These are phyloP conservation scores for Raffaelea ambrosiae DNA, from an alignment of 2,329 filamentous ascomycete species.

Conservation along the genomic window DNA sequence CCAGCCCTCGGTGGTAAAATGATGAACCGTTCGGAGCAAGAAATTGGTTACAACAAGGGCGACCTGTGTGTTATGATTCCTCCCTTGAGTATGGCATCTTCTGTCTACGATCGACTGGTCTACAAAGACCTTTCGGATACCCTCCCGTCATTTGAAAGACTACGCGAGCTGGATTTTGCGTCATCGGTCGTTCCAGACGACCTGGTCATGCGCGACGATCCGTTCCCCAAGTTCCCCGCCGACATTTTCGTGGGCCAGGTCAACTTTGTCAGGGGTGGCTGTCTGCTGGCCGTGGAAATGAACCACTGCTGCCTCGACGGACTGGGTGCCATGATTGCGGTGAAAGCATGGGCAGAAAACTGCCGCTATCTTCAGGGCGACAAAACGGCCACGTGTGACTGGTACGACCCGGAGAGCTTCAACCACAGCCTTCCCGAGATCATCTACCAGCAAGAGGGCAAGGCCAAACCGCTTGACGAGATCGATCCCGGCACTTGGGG, in stretches of 20 bases:
- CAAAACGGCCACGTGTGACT: neutral
- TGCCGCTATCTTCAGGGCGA: conserved; percentile 1
- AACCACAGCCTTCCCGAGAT: conserved; percentile 3
- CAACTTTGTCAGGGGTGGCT: conserved; percentile 4
- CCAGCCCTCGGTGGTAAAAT: conserved; percentile 1
- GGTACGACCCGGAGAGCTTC: conserved; percentile 4
- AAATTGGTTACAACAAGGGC: neutral
- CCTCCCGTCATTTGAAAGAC: neutral
- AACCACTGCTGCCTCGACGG: conserved; percentile 6
- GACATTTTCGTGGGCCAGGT: conserved; percentile 2
- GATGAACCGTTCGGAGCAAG: conserved; percentile 1
- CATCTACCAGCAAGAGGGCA: neutral
- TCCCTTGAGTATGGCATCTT: neutral
- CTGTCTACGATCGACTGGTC: neutral
- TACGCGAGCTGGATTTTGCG: neutral
- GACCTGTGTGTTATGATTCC: conserved; percentile 3
- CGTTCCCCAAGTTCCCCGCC: neutral
- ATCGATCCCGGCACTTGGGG: conserved; percentile 1
- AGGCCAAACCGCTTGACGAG: neutral
- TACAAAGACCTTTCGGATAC: neutral
- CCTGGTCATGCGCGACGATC: conserved; percentile 3
- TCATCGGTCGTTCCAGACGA: neutral
- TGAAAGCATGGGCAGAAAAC: conserved; percentile 2
- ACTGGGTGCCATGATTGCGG: conserved; percentile 1
- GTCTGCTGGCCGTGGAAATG: conserved; percentile 1